A percentile compares a stretch with the other conserved stretches of the same genome.
Evolutionary conservation across 2,329 filamentous ascomycete species (phyloP).

Genomic region (Sporothrix sp.): DNA sequence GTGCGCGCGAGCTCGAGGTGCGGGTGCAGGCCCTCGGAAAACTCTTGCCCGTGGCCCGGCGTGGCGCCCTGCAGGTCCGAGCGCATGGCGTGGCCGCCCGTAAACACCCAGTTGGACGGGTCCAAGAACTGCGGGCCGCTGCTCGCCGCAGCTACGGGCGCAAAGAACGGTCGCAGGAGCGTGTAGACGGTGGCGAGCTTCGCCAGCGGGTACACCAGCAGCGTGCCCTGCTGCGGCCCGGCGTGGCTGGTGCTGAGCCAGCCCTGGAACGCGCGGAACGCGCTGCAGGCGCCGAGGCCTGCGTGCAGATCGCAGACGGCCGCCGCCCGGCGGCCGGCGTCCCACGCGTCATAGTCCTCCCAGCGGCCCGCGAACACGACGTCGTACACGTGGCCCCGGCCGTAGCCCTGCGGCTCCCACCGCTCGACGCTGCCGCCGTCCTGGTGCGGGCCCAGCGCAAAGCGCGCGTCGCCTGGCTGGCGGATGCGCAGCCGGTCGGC

Average conservation of each 20-base stretch:
- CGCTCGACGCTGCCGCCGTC: slow-evolving; percentile 67
- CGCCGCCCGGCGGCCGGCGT: slow-evolving; percentile 56
- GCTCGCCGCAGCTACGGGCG: slow-evolving; percentile 33
- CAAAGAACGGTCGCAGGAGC: slow-evolving; percentile 77
- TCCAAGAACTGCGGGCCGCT: too few species aligned
- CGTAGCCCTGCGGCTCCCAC: slow-evolving; percentile 63
- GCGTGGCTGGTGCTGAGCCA: slow-evolving; percentile 76
- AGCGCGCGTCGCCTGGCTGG: slow-evolving; percentile 58
- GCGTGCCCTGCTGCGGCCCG: slow-evolving; percentile 64
- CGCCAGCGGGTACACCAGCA: slow-evolving; percentile 72
- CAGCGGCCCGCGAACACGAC: slow-evolving; percentile 63
- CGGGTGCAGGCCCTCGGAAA: slow-evolving; percentile 54
- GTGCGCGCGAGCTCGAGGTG: slow-evolving; percentile 56
- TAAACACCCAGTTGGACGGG: slow-evolving; percentile 28
- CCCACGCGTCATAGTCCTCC: slow-evolving; percentile 77
- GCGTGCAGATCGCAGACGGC: slow-evolving; percentile 69
- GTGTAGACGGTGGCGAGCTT: slow-evolving; percentile 68
- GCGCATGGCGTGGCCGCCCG: slow-evolving; percentile 18
- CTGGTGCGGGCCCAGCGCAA: slow-evolving; percentile 63
- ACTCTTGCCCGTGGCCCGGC: slow-evolving; percentile 61
- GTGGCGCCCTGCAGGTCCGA: slow-evolving; percentile 53
- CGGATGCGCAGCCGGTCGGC: slow-evolving; percentile 64
- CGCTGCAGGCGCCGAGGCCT: slow-evolving; percentile 70
- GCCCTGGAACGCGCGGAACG: slow-evolving; percentile 83
- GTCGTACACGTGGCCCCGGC: slow-evolving; percentile 58